Evolutionary conservation across 805 yeast genomes (phyloP).

Genomic region (Kuraishia hungarica): DNA sequence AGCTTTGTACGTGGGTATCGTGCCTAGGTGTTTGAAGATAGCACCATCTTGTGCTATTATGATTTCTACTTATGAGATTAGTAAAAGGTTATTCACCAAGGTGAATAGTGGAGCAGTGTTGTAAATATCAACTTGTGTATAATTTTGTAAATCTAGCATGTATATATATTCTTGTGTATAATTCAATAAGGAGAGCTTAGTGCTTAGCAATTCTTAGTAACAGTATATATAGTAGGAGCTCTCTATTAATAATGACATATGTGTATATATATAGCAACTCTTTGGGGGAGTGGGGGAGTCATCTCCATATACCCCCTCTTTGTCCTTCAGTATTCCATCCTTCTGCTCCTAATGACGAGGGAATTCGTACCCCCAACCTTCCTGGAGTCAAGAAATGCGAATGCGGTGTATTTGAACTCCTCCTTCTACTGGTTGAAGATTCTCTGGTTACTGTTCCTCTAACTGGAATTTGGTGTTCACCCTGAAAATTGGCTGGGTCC

Average conservation of each 20-base stretch:
- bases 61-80: conserved; percentile 91
- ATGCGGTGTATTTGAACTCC: background rate
- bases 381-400: conserved; percentile 16
- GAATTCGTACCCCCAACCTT: conserved; percentile 15
- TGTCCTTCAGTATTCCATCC: conserved; percentile 7
- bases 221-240: too few relatives aligned
- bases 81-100: conserved; percentile 48
- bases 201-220: too few relatives aligned
- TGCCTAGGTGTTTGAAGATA: conserved; percentile 81
- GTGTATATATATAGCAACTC: too few relatives aligned
- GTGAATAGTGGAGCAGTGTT: background rate
- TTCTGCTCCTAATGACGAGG: conserved; percentile 12
- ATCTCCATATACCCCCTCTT: conserved; percentile 3
- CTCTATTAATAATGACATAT: too few relatives aligned
- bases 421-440: background rate
- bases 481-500: background rate
- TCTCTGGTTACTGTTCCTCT: background rate
- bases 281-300: too few relatives aligned
- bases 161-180: background rate
- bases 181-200: background rate
- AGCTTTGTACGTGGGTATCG: conserved; percentile 81
- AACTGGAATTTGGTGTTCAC: background rate
- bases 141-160: background rate
- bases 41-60: conserved; percentile 98
- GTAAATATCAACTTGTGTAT: background rate